Conservation (phyloP, 306 rosid species). For the Morella rubra region DNA sequence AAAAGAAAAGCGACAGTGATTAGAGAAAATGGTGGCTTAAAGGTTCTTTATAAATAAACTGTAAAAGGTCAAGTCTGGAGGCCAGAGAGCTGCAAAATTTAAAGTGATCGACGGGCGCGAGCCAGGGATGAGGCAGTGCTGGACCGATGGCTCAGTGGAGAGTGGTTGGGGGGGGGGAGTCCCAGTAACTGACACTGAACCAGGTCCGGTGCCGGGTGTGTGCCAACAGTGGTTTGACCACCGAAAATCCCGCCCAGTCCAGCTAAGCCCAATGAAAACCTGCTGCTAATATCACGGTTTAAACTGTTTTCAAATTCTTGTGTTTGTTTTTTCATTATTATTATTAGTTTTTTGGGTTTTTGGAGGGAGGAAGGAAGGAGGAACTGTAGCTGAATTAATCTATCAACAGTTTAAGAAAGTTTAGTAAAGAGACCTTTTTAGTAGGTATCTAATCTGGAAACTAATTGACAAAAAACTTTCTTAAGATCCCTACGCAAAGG, state of each 20-base stretch:
- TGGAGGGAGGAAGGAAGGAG: not conserved
- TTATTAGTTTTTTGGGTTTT: not conserved
- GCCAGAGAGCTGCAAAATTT: not conserved
- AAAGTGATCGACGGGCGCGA: not conserved
- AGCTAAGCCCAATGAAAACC: constrained; percentile 36
- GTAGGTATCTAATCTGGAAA: not conserved
- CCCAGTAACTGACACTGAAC: constrained; percentile 25
- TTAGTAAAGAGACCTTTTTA: not conserved
- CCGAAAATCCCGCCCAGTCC: constrained; percentile 49
- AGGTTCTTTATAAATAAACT: too few relatives aligned
- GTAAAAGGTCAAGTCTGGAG: not conserved
- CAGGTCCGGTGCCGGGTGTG: constrained; percentile 39
- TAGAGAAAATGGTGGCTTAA: too few relatives aligned
- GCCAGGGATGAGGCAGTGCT: constrained; percentile 2
- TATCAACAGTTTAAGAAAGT: not conserved
- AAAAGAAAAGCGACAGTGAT: not conserved
- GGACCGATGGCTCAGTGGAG: not conserved
- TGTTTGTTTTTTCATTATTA: not conserved
- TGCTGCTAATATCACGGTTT: not conserved
- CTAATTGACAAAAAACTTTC: not conserved
- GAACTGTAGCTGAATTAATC: not conserved
- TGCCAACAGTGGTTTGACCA: constrained; percentile 36
- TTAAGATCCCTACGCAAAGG: not conserved
- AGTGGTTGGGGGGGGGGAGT: not conserved
- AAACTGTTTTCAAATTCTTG: not conserved